Evolutionary conservation across 2,329 filamentous ascomycete genomes (phyloP), one percentile per base, ranked within the genome.

Genomic region (Macrophomina phaseolina): DNA sequence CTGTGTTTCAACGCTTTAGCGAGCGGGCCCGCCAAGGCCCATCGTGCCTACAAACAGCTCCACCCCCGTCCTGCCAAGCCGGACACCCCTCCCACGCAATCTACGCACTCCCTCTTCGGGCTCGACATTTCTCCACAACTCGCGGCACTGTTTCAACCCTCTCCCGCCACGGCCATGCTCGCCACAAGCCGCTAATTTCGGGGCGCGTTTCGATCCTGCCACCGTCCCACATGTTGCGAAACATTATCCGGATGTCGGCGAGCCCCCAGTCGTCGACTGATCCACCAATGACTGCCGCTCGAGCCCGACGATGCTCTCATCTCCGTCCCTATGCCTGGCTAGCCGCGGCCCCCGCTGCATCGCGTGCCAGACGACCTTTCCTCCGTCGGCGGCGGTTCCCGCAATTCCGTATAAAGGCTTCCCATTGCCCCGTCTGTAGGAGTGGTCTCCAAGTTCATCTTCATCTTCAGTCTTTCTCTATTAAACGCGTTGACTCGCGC

Each of bases 401-500:
- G 58, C 32, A 7, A 14, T 36, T n/a, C 61, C 61, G 49, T 53
- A 64, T 53, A 64, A 64, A 53, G 45, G 32, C 11, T 14, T 23
- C 32, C 48, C 52, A 34, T n/a, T 32, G 48, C 34, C 23, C 49
- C 61, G 9, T 16, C 48, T 14, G 16, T 49, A 14, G 30, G 38
- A 14, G 30, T 7, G 14, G 4, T 36, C 55, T 5, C 6, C 58
- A 48, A 62, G 45, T 48, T 8, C 18, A 64, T 3, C 48, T 53
- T 53, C 48, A 56, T 18, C 63, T 48, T 48, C 63, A 65, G 49
- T 65, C 63, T 48, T 65, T 65, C 51, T 53, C 61, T 64, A 51
- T 62, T 60, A 49, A 62, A 62, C 30, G 58, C 58, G 58, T 62
- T 62, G 58, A 62, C n/a, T 53, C 61, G 46, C 46, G 28, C 18